Base-by-base conservation (phyloP, 805 yeast genomes). In the Candida golubevii region DNA sequence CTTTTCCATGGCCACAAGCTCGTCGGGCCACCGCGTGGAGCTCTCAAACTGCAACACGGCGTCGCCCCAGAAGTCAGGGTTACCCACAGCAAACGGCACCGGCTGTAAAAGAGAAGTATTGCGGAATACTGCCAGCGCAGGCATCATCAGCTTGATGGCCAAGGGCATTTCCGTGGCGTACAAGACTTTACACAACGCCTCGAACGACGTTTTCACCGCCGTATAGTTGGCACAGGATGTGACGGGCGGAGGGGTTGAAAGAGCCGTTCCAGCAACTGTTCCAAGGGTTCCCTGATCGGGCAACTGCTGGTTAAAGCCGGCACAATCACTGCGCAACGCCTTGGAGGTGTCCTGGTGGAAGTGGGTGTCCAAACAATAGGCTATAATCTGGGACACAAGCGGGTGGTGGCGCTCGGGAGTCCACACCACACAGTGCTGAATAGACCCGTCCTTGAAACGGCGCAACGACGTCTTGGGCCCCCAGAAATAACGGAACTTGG, bases 1-100 rank as follows among this genome's bases (percentile, higher is more conserved):
- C 57, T 85, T 83, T 62, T 93, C 98, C 43, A 89, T 67, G 2
- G 97, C 89, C 33, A 74, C 67, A 6, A 88, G 61, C 61, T 93
- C 97, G 63, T 87, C 95, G 2, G 99, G 99, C 99, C 99, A 93
- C 61, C 82, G 81, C n/a, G 79, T 75, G 2, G 96, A 87, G 4
- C 86, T 72, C 66, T 93, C 99, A 62, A 93, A 88, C 63, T 90
- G 96, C 32, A 93, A 61, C 8, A 93, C 74, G 12, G 83, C 82
- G 36, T 86, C 90, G 55, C 85, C 87, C 71, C 88, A 80, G 58
- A 85, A 86, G 57, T 85, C 87, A 5, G 88, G 89, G 53, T 77
- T 81, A 2, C 86, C 74, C 28, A 74, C 71, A 7, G 91, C 88
- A 70, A 78, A 85, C 32, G 96, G 95, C 33, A 80, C 87, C 0